phyloP scores from a whole-genome alignment of 139 green algal species.

The Picochlorum sp. region DNA sequence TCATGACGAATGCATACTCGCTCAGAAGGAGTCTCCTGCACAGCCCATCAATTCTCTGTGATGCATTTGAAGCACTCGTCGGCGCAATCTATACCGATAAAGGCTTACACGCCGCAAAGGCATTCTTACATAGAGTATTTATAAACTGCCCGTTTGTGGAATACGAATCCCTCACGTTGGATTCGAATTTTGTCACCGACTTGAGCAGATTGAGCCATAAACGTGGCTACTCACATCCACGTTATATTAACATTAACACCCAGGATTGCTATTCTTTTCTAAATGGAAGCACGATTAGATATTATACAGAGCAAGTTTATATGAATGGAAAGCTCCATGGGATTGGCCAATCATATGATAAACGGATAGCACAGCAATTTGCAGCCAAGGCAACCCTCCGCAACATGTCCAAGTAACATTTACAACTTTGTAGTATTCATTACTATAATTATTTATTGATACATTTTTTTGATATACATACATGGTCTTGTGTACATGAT shows the following conservation, averaged over 20 bases:
- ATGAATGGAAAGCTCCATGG: not conserved
- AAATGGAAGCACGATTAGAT: not conserved
- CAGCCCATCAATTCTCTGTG: conserved; percentile 11
- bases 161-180: conserved; percentile 4
- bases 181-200: not conserved
- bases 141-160: conserved; percentile 1
- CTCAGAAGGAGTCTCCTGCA: conserved; percentile 11
- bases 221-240: not conserved
- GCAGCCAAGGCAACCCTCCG: not conserved
- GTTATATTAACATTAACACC: not conserved
- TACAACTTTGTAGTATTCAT: too few species aligned
- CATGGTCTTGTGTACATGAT: too few species aligned
- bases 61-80: conserved; percentile 43
- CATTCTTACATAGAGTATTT: conserved; percentile 18
- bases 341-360: not conserved
- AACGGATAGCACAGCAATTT: not conserved
- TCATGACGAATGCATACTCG: conserved; percentile 9
- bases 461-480: too few species aligned
- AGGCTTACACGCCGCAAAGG: conserved; percentile 14
- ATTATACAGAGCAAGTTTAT: not conserved
- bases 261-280: not conserved
- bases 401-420: too few species aligned
- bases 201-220: not conserved
- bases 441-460: too few species aligned
- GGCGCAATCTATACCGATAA: conserved; percentile 33